Evolutionary conservation across 805 yeast species (phyloP).

Genomic region (Starmerella potacharoeniae): DNA sequence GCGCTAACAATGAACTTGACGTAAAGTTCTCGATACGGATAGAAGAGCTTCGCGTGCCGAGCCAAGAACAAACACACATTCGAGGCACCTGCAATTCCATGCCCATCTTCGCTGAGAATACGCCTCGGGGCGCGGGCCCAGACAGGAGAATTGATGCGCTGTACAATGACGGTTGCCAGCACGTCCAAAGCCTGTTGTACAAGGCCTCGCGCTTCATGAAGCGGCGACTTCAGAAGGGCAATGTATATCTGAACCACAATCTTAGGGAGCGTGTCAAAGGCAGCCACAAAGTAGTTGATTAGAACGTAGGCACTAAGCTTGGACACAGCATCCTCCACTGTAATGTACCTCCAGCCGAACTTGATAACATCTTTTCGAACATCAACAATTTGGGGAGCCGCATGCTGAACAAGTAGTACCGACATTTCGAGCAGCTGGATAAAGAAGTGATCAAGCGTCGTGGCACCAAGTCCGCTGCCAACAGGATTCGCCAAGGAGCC

Average conservation of each 20-base stretch:
- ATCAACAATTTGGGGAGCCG: conserved; percentile 47
- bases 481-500: conserved; percentile 12
- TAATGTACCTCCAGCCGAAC: conserved; percentile 88
- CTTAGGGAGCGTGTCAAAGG: conserved; percentile 78
- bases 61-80: conserved; percentile 83
- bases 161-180: conserved; percentile 75
- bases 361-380: conserved; percentile 75
- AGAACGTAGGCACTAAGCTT: conserved; percentile 90
- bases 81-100: conserved; percentile 71
- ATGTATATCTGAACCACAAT: conserved; percentile 87
- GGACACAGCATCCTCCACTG: conserved; percentile 74
- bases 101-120: conserved; percentile 81
- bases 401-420: conserved; percentile 58
- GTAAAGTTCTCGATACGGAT: conserved; percentile 76
- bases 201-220: conserved; percentile 68
- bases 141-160: conserved; percentile 44
- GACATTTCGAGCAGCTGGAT: conserved; percentile 74
- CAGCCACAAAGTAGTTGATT: conserved; percentile 73
- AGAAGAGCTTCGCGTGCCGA: conserved; percentile 74
- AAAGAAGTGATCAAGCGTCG: conserved; percentile 56
- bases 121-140: conserved; percentile 96
- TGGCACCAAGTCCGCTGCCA: conserved; percentile 15
- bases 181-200: conserved; percentile 81
- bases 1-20: conserved; percentile 81
- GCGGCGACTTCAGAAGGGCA: conserved; percentile 74